Evolutionary conservation across 2,329 filamentous ascomycete genomes (phyloP).

Genomic region (Cryphonectria japonica): DNA sequence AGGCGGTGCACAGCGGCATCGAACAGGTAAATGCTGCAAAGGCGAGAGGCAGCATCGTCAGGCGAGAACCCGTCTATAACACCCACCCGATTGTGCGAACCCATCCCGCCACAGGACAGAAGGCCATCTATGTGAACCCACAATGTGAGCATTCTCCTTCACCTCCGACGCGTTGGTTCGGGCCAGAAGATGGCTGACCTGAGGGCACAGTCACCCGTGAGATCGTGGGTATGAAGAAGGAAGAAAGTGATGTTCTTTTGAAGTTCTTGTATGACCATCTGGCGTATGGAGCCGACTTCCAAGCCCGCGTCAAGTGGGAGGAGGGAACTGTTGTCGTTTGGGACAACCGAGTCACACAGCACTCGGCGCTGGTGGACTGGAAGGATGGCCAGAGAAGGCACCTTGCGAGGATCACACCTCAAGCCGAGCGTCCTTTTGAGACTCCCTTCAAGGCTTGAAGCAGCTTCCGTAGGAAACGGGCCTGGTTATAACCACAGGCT

Average conservation of each 20-base stretch:
- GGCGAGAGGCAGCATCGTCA: slow-evolving; percentile 69
- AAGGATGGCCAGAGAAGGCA: slow-evolving; percentile 77
- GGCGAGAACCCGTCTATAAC: slow-evolving; percentile 74
- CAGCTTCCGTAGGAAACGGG: not conserved
- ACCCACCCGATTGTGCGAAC: slow-evolving; percentile 80
- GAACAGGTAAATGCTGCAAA: slow-evolving; percentile 77
- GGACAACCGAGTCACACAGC: slow-evolving; percentile 81
- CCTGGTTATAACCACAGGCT: not conserved
- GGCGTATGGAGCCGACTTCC: slow-evolving; percentile 72
- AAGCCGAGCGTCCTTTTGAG: slow-evolving; percentile 78
- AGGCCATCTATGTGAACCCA: slow-evolving; percentile 80
- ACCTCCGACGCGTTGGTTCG: not conserved
- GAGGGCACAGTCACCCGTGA: slow-evolving; percentile 68
- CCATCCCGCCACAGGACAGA: slow-evolving; percentile 82
- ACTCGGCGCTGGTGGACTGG: slow-evolving; percentile 84
- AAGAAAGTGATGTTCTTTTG: slow-evolving; percentile 78
- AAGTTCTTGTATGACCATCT: slow-evolving; percentile 81
- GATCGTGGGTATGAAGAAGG: slow-evolving; percentile 83
- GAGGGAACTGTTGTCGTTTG: slow-evolving; percentile 81
- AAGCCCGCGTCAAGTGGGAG: slow-evolving; percentile 76
- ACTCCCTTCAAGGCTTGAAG: slow-evolving; percentile 55
- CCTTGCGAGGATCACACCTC: slow-evolving; percentile 79
- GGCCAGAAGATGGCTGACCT: slow-evolving; percentile 26
- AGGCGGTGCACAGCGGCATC: slow-evolving; percentile 78
- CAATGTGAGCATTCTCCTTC: slow-evolving; percentile 64